Base-by-base conservation (phyloP, 495 filamentous ascomycete genomes). In the Podospora pseudopauciseta region DNA sequence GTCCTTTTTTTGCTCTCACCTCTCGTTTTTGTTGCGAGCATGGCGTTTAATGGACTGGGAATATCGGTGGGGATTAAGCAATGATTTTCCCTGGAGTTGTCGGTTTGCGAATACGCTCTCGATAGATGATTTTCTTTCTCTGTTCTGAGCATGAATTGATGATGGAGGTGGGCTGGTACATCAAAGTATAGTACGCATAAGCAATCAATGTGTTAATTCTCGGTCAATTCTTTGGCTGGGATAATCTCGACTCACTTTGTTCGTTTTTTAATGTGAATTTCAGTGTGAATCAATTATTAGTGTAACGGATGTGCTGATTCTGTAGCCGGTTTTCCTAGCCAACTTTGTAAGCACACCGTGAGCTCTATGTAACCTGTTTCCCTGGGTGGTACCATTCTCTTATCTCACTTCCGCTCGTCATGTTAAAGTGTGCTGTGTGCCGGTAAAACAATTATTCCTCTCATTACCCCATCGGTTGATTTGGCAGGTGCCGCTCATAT, bases 31-130 rank as follows among this genome's bases (percentile, higher is more conserved):
- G 34, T 23, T 28, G 18, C 20, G 44, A 71, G 65, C 66, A 68
- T 34, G 69, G 69, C 69, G 69, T 71, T 66, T 11, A 7, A 11
- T n/a, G 5, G 60, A 53, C 65, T 61, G 56, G 53, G 11, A 63
- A 63, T 23, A 23, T 23, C 23, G 23, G 26, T 49, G 7, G 39
- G 39, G 13, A 49, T 49, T 1, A 49, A 49, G 39, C 39, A 49
- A 49, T 49, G 15, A 11, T 49, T 5, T 49, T 49, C 15, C 39
- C 39, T 49, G 39, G 39, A 49, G 39, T 49, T 49, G 23, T 23
- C 23, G 23, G 23, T 49, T 13, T 49, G 39, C 39, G 15, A 11
- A 49, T 16, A 49, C 39, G 15, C 13, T 13, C 39, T 13, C 39
- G 15, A 3, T 49, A 11, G 39, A 49, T 32, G 39, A 11, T 18